Percentiles rank a stretch among this genome's conserved stretches.
phyloP scores from a whole-genome alignment of 2,329 filamentous ascomycete species.

The Pseudogymnoascus sp. region DNA sequence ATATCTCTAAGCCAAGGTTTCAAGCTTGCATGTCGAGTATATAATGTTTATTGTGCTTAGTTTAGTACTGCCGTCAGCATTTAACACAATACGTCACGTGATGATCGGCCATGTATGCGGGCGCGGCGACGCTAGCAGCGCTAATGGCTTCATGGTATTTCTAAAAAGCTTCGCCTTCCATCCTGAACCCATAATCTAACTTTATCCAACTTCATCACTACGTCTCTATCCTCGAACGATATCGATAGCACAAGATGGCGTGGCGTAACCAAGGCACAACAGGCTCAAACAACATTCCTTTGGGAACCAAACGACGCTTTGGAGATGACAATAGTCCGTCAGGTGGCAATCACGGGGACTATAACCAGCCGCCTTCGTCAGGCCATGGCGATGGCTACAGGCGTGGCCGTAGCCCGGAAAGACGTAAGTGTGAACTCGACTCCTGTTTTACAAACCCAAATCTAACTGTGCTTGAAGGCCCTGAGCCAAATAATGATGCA shows the following conservation, averaged over 20 bases:
- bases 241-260: slow-evolving; percentile 44
- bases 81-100: neutral
- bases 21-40: neutral
- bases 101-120: neutral
- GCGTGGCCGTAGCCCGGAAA: slow-evolving; percentile 87
- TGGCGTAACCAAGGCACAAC: slow-evolving; percentile 75
- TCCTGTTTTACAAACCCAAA: slow-evolving; percentile 36
- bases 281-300: slow-evolving; percentile 94
- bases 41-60: neutral
- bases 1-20: neutral
- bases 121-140: neutral
- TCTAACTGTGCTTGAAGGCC: slow-evolving; percentile 28
- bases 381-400: slow-evolving; percentile 46
- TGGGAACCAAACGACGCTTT: slow-evolving; percentile 78
- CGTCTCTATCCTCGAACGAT: neutral
- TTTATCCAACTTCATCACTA: slow-evolving; percentile 9
- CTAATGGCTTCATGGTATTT: neutral
- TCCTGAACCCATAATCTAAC: slow-evolving; percentile 2
- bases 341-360: slow-evolving; percentile 25
- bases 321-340: slow-evolving; percentile 49
- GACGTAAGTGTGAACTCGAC: slow-evolving; percentile 48
- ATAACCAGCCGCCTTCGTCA: slow-evolving; percentile 22
- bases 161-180: slow-evolving; percentile 5
- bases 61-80: neutral
- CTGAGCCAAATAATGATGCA: slow-evolving; percentile 53